These are phyloP conservation scores for Gossypium thurberi DNA, from an alignment of 345 rosid species.

Conservation along the genomic window DNA sequence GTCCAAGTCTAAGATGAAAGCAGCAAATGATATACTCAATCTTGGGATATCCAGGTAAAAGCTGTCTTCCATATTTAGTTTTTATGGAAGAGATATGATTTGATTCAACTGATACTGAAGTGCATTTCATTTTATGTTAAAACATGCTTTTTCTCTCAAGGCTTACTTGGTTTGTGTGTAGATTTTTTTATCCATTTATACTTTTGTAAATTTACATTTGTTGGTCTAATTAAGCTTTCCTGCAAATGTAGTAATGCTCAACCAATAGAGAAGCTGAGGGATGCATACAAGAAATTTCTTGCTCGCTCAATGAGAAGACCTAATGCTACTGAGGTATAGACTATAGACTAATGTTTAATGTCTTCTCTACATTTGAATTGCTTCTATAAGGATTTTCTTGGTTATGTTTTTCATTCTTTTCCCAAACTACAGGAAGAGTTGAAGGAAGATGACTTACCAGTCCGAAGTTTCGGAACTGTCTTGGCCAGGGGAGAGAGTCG, in stretches of 20 bases:
- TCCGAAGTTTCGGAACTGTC: conserved; percentile 77
- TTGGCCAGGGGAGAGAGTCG: conserved; percentile 52
- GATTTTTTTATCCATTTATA: too few relatives aligned
- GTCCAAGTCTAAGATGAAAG: conserved; percentile 61
- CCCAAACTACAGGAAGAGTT: conserved; percentile 35
- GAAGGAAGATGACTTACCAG: conserved; percentile 42
- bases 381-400: conserved; percentile 6
- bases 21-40: conserved; percentile 67
- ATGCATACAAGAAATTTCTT: conserved; percentile 67
- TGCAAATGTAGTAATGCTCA: conserved; percentile 51
- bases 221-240: neutral
- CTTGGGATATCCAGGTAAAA: conserved; percentile 64
- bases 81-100: neutral
- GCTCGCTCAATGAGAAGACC: conserved; percentile 58
- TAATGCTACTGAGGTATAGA: conserved; percentile 40
- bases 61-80: neutral
- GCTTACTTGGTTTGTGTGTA: neutral
- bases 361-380: neutral
- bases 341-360: neutral
- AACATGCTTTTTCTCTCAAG: neutral
- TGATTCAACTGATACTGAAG: neutral
- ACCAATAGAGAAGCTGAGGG: conserved; percentile 68
- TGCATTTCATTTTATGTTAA: conserved; percentile 7
- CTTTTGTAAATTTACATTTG: neutral
- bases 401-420: neutral